phyloP scores from a whole-genome alignment of 768 basidiomycete genomes.

The Leccinum arenicola region DNA sequence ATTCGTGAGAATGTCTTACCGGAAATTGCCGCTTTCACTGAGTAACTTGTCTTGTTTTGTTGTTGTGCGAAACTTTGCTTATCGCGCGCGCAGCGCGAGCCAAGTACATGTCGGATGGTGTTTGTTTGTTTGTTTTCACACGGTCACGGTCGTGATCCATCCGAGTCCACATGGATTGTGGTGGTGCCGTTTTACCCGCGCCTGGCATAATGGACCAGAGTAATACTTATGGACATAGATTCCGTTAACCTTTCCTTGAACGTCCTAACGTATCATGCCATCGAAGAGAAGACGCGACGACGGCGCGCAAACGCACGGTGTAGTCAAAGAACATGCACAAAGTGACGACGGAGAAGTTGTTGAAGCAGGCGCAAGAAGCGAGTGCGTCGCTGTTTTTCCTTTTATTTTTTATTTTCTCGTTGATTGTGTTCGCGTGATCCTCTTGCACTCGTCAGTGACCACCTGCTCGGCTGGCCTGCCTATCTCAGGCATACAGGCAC shows the following conservation, averaged over 20 bases:
- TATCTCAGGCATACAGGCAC: not conserved
- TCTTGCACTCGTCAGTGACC: too few species aligned
- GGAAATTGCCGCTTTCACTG: too few species aligned
- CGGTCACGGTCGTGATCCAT: not conserved
- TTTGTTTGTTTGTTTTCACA: not conserved
- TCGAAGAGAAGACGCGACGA: not conserved
- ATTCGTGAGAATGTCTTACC: too few species aligned
- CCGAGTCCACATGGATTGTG: not conserved
- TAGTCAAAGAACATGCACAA: constrained; percentile 5
- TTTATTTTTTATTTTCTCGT: not conserved
- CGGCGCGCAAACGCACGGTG: constrained; percentile 16
- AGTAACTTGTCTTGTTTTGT: too few species aligned
- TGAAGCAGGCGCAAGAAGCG: constrained; percentile 17
- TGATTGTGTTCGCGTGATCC: not conserved
- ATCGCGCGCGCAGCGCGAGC: too few species aligned
- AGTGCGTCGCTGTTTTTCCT: constrained; percentile 13
- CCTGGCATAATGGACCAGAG: not conserved
- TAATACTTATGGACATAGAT: too few species aligned
- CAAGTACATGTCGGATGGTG: not conserved
- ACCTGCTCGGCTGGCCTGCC: not conserved
- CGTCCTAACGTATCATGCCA: too few species aligned
- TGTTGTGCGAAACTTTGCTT: too few species aligned
- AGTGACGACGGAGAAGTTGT: constrained; percentile 12
- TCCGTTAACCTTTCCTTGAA: too few species aligned
- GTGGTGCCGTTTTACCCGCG: not conserved